Evolutionary conservation across 1,284 basidiomycete genomes (phyloP), one percentile per base, ranked within the genome.

Genomic region (Moesziomyces sp.): DNA sequence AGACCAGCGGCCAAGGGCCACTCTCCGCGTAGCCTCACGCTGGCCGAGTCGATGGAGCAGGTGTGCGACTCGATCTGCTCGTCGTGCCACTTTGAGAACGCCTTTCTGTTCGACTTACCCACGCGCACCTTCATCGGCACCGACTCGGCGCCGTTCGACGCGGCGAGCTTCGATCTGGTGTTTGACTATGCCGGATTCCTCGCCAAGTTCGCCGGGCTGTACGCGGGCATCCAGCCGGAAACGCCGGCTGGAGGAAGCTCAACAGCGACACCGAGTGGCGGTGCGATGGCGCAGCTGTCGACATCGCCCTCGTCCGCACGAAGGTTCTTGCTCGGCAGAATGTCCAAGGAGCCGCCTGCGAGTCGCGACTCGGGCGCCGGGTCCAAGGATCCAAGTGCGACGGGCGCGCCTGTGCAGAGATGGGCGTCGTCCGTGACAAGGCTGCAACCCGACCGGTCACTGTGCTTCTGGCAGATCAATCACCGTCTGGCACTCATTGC

Each of bases 151-250:
- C 93, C 96, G 0, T 92, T 97, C 28, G 95, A 97, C 83, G 88
- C 91, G 56, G 90, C 91, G 1, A 94, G 92, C 2, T 92, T 94
- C 76, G 92, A 91, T 70, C 87, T 95, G 21, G 94, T 93, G 77
- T 93, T 91, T 76, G 94, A 97, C 78, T 98, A 96, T 79, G 87
- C 97, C 19, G 89, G 91, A 54, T 93, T 94, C 86, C 88, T 97
- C 53, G 91, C 91, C 70, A 90, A 92, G 7, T 94, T 98, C 76
- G 90, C 91, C 28, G 89, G 90, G 6, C 85, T 97, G 21, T 98
- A 96, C 86, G 90, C 88, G 2, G 58, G 51, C 3, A 46, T 68
- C 2, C 46, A 56, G 21, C 38, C 46, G 18, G 60, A 63, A 6
- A 13, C 50, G 18, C 24, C 55, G 11, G 40, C 24, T 18, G 28